phyloP scores from a whole-genome alignment of 1,284 basidiomycete species.

The Cutaneotrichosporon arboriforme region DNA sequence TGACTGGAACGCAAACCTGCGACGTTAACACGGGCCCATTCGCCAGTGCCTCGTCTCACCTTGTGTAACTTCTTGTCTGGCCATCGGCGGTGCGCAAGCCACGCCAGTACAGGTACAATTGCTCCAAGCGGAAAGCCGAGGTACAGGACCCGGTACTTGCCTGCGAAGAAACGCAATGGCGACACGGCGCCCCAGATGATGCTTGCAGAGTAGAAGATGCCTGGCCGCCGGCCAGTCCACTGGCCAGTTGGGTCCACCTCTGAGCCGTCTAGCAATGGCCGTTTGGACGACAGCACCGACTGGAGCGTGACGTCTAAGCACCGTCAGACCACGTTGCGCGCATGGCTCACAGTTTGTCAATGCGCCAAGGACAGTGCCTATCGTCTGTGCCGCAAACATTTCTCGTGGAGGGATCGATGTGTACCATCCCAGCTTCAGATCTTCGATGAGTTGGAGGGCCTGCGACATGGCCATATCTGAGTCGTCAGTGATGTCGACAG shows the following conservation, averaged over 20 bases:
- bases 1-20: slow-evolving; percentile 51
- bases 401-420: slow-evolving; percentile 45
- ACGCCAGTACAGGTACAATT: slow-evolving; percentile 46
- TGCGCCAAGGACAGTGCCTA: slow-evolving; percentile 50
- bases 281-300: slow-evolving; percentile 42
- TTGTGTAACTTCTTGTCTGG: slow-evolving; percentile 42
- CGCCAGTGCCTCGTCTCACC: slow-evolving; percentile 14
- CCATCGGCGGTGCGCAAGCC: slow-evolving; percentile 48
- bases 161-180: slow-evolving; percentile 50
- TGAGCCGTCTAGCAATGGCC: slow-evolving; percentile 43
- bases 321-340: not conserved
- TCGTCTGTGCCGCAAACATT: slow-evolving; percentile 53
- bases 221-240: slow-evolving; percentile 47
- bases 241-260: slow-evolving; percentile 50
- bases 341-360: slow-evolving; percentile 45
- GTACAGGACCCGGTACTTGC: slow-evolving; percentile 48
- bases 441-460: slow-evolving; percentile 47
- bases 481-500: slow-evolving; percentile 10
- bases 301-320: slow-evolving; percentile 48
- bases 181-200: slow-evolving; percentile 50
- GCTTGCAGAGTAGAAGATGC: slow-evolving; percentile 48
- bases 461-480: slow-evolving; percentile 50
- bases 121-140: slow-evolving; percentile 51
- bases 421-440: slow-evolving; percentile 51
- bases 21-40: slow-evolving; percentile 9